Base-by-base conservation (phyloP, 1,284 basidiomycete genomes). In the Phellinidium pouzarii region DNA sequence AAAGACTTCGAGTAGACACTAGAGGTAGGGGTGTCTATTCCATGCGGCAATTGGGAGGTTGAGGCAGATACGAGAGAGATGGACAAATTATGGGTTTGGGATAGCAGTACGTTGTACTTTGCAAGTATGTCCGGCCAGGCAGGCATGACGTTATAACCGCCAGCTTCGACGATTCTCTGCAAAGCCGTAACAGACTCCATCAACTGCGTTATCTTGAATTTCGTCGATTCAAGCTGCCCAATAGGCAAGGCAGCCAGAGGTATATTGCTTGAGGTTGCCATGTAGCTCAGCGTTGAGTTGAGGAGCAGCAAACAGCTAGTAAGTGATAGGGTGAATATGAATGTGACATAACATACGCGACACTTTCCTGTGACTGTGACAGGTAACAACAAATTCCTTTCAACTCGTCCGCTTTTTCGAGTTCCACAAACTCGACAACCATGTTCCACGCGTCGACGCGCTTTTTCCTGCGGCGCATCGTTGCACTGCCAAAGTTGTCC, bases 51-150 rank as follows among this genome's bases (percentile, higher is more conserved):
- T 8, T 46, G 55, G 23, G 62, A 58, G 8, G 63, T 66, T 40
- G 69, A 68, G 6, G 73, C 69, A 19, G 71, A 67, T 34, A 73
- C 68, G 43, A 84, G 74, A 0, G 80, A 78, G 38, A 72, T 77
- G 37, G 80, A 82, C 59, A 90, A 78, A 59, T 74, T 83, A 62
- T 87, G 84, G 0, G 84, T 87, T 60, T 90, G 87, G 0, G 85
- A 87, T 49, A 91, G 75, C 25, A 91, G 73, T 54, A 87, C 74
- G 59, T 82, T 89, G 75, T 90, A 91, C 69, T 88, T 89, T 17
- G 84, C 80, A 47, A 90, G 72, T 47, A 91, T 79, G 61, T 90
- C 87, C 0, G 87, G 87, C 88, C 88, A 90, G 7, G 84, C 67
- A 2, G 81, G 80, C 78, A 88, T 85, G 20, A 59, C 60, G 12